These are phyloP conservation scores for Haematococcus lacustris DNA, from an alignment of 139 green algal species.

Conservation along the genomic window DNA sequence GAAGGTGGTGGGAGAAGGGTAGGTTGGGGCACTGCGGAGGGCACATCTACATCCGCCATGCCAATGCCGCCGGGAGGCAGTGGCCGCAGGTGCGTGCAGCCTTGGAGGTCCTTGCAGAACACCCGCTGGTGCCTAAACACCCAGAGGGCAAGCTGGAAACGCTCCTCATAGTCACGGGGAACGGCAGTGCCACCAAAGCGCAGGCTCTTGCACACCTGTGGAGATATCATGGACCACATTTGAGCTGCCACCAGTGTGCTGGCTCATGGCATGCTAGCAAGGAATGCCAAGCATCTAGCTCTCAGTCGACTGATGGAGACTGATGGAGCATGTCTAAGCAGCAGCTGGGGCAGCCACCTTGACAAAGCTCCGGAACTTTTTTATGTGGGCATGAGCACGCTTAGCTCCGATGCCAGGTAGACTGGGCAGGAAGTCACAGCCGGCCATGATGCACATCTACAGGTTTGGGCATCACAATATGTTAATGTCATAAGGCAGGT, in stretches of 20 bases:
- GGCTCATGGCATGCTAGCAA: background rate
- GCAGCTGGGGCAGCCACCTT: too few species aligned
- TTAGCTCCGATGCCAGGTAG: conserved; percentile 84
- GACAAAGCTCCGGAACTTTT: conserved; percentile 52
- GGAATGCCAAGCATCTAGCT: too few species aligned
- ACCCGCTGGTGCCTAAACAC: conserved; percentile 88
- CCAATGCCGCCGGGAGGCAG: conserved; percentile 50
- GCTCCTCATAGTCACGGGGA: conserved; percentile 70
- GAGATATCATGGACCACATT: too few species aligned
- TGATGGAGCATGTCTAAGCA: too few species aligned
- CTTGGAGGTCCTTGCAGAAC: conserved; percentile 51
- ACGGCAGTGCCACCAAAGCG: conserved; percentile 60
- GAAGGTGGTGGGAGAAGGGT: background rate
- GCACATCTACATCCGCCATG: conserved; percentile 43
- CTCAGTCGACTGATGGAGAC: too few species aligned
- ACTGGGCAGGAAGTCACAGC: conserved; percentile 90
- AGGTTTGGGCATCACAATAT: too few species aligned
- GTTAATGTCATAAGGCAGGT: too few species aligned
- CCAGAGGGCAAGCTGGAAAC: conserved; percentile 83
- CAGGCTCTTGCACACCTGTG: conserved; percentile 65
- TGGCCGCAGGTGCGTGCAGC: conserved; percentile 57
- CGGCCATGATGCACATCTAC: conserved; percentile 92
- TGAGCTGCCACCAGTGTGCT: background rate
- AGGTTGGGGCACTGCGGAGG: conserved; percentile 38
- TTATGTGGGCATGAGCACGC: conserved; percentile 77